Conservation (phyloP, 805 yeast species). For the Lipomyces lipofer region DNA sequence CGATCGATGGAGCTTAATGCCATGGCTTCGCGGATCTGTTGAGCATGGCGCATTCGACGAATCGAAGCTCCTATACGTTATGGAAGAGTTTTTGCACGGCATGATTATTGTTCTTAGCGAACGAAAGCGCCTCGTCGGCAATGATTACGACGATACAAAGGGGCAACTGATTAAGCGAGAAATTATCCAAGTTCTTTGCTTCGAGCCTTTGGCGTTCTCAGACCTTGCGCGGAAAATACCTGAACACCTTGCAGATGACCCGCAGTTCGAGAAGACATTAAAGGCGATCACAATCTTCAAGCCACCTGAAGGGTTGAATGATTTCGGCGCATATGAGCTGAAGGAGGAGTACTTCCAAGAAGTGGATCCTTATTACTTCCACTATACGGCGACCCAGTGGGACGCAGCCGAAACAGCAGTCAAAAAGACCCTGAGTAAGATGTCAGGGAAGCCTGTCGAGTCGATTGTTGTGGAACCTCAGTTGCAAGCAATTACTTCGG, state of each 20-base stretch:
- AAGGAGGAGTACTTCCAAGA: constrained; percentile 54
- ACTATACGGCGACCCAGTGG: constrained; percentile 71
- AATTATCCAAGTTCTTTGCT: constrained; percentile 80
- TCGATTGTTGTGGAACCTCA: constrained; percentile 62
- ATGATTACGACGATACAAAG: constrained; percentile 42
- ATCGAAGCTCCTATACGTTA: constrained; percentile 55
- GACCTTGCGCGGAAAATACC: constrained; percentile 69
- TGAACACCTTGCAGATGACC: constrained; percentile 71
- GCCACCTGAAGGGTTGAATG: constrained; percentile 60
- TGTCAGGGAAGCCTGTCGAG: constrained; percentile 43
- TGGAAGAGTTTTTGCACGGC: constrained; percentile 75
- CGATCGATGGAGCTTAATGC: constrained; percentile 65
- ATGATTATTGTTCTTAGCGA: constrained; percentile 70
- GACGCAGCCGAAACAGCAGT: constrained; percentile 77
- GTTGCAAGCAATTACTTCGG: constrained; percentile 36
- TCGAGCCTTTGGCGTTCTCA: constrained; percentile 69
- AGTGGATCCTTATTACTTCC: constrained; percentile 81
- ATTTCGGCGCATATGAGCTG: constrained; percentile 66
- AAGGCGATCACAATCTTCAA: constrained; percentile 57
- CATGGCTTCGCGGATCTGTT: constrained; percentile 54
- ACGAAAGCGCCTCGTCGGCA: constrained; percentile 56
- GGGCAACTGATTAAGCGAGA: constrained; percentile 62
- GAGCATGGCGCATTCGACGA: constrained; percentile 44
- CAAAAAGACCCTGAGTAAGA: constrained; percentile 51
- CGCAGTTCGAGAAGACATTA: constrained; percentile 66